Conservation (phyloP, 192 early-diverging fungal genomes). For the Gryganskiella cystojenkinii region DNA sequence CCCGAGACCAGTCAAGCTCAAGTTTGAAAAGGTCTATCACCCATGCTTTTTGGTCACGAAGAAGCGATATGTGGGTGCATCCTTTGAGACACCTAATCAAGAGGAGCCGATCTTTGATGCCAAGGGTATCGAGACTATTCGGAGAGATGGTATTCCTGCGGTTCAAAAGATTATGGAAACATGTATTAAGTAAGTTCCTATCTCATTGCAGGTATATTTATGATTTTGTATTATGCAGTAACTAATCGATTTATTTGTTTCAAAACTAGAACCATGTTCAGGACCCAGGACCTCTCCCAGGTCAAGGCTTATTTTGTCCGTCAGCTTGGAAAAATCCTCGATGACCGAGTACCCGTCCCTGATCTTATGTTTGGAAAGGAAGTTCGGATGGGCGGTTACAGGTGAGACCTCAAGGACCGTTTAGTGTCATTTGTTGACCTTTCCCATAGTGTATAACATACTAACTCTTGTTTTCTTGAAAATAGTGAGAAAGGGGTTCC, state of each 20-base stretch:
- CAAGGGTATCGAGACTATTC: slow-evolving; percentile 96
- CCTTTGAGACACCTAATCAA: slow-evolving; percentile 74
- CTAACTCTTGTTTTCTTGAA: not conserved
- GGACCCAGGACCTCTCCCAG: slow-evolving; percentile 80
- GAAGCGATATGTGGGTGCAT: slow-evolving; percentile 94
- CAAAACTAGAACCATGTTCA: slow-evolving; percentile 74
- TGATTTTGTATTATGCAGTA: too few relatives aligned
- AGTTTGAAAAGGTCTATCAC: slow-evolving; percentile 96
- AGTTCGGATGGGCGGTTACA: slow-evolving; percentile 84
- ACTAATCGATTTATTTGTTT: not conserved
- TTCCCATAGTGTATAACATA: not conserved
- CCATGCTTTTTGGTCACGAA: slow-evolving; percentile 91
- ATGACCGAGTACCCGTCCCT: slow-evolving; percentile 69
- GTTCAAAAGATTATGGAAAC: slow-evolving; percentile 84
- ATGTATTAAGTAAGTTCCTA: slow-evolving; percentile 66
- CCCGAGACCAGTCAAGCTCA: slow-evolving; percentile 87
- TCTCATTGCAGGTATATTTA: not conserved
- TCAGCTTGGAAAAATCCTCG: slow-evolving; percentile 80
- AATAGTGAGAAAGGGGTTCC: slow-evolving; percentile 62
- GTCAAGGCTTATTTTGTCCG: slow-evolving; percentile 79
- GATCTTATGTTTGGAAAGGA: slow-evolving; percentile 94
- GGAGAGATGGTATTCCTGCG: slow-evolving; percentile 86
- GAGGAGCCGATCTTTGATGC: slow-evolving; percentile 86
- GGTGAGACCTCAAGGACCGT: too few relatives aligned
- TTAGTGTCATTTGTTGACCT: slow-evolving; percentile 3